Percentiles rank a stretch among this genome's conserved stretches.
Evolutionary conservation across 768 basidiomycete genomes (phyloP).

Genomic region (Hortiboletus flavorubellus): DNA sequence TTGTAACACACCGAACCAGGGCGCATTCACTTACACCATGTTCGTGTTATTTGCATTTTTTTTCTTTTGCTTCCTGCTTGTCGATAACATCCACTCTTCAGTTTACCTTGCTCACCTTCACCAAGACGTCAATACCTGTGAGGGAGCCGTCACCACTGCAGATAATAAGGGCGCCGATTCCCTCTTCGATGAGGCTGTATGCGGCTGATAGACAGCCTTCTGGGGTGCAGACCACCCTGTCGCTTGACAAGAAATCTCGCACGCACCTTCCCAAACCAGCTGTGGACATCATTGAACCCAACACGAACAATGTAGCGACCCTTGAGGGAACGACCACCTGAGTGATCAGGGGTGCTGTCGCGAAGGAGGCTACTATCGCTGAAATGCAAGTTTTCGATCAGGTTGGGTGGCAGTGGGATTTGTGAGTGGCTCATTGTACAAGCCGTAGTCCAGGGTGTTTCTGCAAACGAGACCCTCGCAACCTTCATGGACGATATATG

Average conservation of each 20-base stretch:
- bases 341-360: too few species aligned
- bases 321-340: too few species aligned
- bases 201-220: slow-evolving; percentile 89
- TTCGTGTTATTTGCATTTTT: slow-evolving; percentile 84
- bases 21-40: slow-evolving; percentile 27
- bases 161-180: slow-evolving; percentile 94
- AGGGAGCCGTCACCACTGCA: slow-evolving; percentile 97
- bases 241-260: neutral
- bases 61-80: slow-evolving; percentile 80
- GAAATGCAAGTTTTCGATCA: too few species aligned
- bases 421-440: too few species aligned
- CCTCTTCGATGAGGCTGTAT: slow-evolving; percentile 89
- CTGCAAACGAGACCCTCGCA: too few species aligned
- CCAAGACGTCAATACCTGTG: slow-evolving; percentile 91
- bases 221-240: slow-evolving; percentile 81
- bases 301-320: too few species aligned
- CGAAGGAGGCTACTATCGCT: too few species aligned
- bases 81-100: too few species aligned
- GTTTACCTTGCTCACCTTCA: slow-evolving; percentile 66
- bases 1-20: neutral
- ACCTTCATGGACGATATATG: too few species aligned
- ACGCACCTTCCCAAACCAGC: slow-evolving; percentile 77
- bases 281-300: too few species aligned
- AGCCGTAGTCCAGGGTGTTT: too few species aligned
- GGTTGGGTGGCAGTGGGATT: too few species aligned